phyloP scores from a whole-genome alignment of 805 yeast genomes.

The Starmerella khaoyaiensis region DNA sequence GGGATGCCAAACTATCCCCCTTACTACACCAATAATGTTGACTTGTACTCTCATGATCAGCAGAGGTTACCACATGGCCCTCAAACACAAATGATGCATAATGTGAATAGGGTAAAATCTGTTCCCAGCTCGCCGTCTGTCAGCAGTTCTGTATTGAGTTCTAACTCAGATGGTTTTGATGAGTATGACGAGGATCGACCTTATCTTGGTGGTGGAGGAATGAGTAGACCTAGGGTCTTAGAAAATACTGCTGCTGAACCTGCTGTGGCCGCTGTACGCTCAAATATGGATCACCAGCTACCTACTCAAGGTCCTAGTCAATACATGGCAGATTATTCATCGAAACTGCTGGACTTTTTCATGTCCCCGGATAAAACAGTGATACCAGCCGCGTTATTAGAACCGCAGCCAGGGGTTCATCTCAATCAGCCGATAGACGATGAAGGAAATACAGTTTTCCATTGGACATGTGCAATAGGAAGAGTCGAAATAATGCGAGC shows the following conservation, averaged over 20 bases:
- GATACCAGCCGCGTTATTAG: conserved; percentile 52
- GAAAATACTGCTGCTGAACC: conserved; percentile 7
- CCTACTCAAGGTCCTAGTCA: conserved; percentile 10
- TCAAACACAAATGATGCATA: too few relatives aligned
- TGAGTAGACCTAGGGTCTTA: conserved; percentile 1
- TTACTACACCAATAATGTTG: too few relatives aligned
- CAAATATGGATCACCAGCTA: conserved; percentile 1
- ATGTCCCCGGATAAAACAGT: conserved; percentile 43
- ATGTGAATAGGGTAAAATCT: too few relatives aligned
- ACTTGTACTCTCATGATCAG: too few relatives aligned
- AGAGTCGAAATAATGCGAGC: conserved; percentile 64
- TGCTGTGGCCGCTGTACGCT: conserved; percentile 4
- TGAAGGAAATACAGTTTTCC: conserved; percentile 88
- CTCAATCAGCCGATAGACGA: conserved; percentile 76
- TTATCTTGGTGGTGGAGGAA: conserved; percentile 6
- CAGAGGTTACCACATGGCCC: too few relatives aligned
- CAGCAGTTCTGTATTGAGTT: conserved; percentile 18
- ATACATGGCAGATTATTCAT: conserved; percentile 32
- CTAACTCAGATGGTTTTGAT: conserved; percentile 16
- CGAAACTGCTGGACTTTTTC: conserved; percentile 40
- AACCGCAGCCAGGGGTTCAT: conserved; percentile 54
- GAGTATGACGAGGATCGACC: conserved; percentile 13
- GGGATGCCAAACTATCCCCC: conserved; percentile 5
- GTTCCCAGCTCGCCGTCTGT: conserved; percentile 18
- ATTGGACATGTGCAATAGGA: conserved; percentile 98